A percentile compares a stretch with the other conserved stretches of the same genome.
phyloP scores from a whole-genome alignment of 352 stramenopile species.

The Globisporangium heterothallicum region DNA sequence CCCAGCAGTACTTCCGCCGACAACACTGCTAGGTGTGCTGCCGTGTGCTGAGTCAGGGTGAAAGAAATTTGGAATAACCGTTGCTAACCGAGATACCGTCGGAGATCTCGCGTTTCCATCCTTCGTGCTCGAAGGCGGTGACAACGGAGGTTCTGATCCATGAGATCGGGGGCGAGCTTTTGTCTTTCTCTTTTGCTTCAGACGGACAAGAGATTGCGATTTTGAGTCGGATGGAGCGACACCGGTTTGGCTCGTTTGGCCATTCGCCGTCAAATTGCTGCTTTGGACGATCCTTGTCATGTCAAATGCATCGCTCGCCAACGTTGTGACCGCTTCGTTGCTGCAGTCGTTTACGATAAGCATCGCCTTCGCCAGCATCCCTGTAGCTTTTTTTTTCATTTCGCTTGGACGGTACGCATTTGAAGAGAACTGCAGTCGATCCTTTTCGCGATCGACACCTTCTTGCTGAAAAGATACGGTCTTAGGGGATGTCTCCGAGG shows the following conservation, averaged over 20 bases:
- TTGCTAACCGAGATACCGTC: slow-evolving; percentile 15
- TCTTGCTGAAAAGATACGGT: background rate
- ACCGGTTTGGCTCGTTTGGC: background rate
- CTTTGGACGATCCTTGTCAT: background rate
- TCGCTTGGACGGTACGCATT: slow-evolving; percentile 12
- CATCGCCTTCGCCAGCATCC: slow-evolving; percentile 15
- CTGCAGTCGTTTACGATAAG: slow-evolving; percentile 10
- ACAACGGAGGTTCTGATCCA: slow-evolving; percentile 8
- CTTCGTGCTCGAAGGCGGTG: background rate
- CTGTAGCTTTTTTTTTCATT: slow-evolving; percentile 12
- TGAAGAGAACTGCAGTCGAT: slow-evolving; percentile 7
- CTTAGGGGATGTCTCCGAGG: background rate
- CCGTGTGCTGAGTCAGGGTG: slow-evolving; percentile 20
- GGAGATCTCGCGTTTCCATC: slow-evolving; percentile 11
- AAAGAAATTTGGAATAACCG: slow-evolving; percentile 37
- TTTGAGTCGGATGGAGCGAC: background rate
- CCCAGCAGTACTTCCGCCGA: background rate
- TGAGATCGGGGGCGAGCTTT: slow-evolving; percentile 14
- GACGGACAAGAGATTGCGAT: background rate
- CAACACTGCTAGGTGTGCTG: background rate
- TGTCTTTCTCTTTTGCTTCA: slow-evolving; percentile 8
- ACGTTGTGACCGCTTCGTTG: slow-evolving; percentile 1
- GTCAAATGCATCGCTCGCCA: slow-evolving; percentile 1
- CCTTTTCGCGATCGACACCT: background rate
- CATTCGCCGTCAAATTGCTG: background rate